Conservation (phyloP, 2,329 filamentous ascomycete species). For the Coccinonectria pachysandricola region DNA sequence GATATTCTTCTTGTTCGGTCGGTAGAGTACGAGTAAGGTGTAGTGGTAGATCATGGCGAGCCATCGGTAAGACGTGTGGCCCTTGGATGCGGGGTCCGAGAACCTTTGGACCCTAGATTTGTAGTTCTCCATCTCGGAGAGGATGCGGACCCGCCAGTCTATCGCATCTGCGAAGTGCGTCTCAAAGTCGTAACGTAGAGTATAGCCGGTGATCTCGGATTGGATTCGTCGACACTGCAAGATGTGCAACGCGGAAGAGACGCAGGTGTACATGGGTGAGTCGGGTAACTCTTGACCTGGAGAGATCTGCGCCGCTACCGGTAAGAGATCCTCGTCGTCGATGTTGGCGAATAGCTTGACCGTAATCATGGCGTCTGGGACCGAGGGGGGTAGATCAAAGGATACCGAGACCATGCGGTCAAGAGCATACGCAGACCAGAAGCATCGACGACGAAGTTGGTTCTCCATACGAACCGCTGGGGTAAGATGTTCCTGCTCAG, state of each 20-base stretch:
- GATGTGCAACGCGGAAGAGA: slow-evolving; percentile 1
- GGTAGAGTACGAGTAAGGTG: slow-evolving; percentile 4
- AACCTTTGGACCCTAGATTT: background rate
- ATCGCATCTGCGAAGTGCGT: slow-evolving; percentile 1
- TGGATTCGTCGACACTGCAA: slow-evolving; percentile 2
- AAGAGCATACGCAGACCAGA: slow-evolving; percentile 6
- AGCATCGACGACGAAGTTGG: slow-evolving; percentile 2
- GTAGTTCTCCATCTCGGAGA: slow-evolving; percentile 1
- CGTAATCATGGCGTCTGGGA: slow-evolving; percentile 4
- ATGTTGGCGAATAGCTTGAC: slow-evolving; percentile 3
- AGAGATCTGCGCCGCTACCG: background rate
- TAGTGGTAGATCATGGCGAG: slow-evolving; percentile 6
- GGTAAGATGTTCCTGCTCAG: slow-evolving; percentile 3
- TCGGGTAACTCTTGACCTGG: background rate
- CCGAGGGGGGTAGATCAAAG: slow-evolving; percentile 2
- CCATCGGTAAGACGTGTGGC: slow-evolving; percentile 2
- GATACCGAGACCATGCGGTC: slow-evolving; percentile 4
- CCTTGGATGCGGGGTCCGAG: slow-evolving; percentile 2
- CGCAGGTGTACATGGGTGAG: background rate
- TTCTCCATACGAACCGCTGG: no score
- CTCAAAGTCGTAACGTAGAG: slow-evolving; percentile 1
- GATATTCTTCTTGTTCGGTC: slow-evolving; percentile 1
- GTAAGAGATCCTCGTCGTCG: slow-evolving; percentile 2
- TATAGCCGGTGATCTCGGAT: slow-evolving; percentile 1
- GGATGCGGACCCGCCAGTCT: slow-evolving; percentile 1